Evolutionary conservation across 768 basidiomycete genomes (phyloP), one percentile per base, ranked within the genome.

Genomic region (Dendrothele bispora): DNA sequence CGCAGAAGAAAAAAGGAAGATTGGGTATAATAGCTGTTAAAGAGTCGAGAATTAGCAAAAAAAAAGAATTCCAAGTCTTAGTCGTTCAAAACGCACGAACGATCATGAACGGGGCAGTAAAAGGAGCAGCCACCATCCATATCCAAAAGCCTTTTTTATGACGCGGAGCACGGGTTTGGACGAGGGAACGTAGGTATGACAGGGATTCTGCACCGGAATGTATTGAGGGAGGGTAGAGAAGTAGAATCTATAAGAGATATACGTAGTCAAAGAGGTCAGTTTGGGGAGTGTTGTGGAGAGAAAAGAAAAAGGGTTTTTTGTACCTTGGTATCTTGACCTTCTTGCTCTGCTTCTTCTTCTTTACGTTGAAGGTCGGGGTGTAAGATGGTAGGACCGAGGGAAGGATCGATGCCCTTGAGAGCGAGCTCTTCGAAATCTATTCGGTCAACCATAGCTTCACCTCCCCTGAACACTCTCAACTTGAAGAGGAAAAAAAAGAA

Each of bases 391-490:
- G 86, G 86, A 0, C 82, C 86, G 39, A 85, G 56, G 8, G 84
- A 80, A 15, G 86, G 82, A 56, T 91, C 84, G 26, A 92, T 67
- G 26, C 78, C 74, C 62, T 87, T 87, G 56, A 92, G 70, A 7
- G 82, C 83, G 28, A 86, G 72, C 62, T 92, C 89, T 63, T 91
- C 90, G 54, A 90, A 91, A 42, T 90, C 90, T 51, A 90, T 71
- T 18, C 78, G 72, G 63, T 90, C 85, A 18, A 84, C 71, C 2
- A 89, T 61, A 18, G 78, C 78, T 67, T 89, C 84, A 21, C 89
- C 89, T 30, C 74, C 67, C 53, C 76, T 66, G 59, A 82, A 86
- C 11, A 79, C 68, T 61, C 74, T 80, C 22, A 79, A 62, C 88
- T 91, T 52, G 2, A 47, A n/a, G 1, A 28, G 4, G 37, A 52